Percentiles rank a stretch among this genome's conserved stretches.
phyloP scores from a whole-genome alignment of 2,329 filamentous ascomycete species.

The Pseudocercospora ulei region DNA sequence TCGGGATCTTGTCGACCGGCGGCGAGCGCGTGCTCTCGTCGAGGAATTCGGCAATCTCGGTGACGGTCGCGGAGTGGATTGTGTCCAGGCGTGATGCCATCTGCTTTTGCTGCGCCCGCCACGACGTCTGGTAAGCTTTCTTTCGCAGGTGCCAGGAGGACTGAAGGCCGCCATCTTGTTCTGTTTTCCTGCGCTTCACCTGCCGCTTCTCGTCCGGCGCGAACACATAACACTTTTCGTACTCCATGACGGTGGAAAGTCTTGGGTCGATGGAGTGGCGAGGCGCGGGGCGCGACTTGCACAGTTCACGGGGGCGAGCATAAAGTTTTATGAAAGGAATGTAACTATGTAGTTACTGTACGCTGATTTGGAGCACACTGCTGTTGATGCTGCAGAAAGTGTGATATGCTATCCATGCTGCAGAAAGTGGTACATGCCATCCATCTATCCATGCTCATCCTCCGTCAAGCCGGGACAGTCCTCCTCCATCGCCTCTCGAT shows the following conservation, averaged over 20 bases:
- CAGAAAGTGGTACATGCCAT: background rate
- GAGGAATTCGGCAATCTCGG: constrained; percentile 36
- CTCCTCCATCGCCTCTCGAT: constrained; percentile 55
- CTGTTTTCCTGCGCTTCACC: constrained; percentile 36
- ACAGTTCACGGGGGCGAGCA: too few relatives aligned
- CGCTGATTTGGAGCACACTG: too few relatives aligned
- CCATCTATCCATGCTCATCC: constrained; percentile 60
- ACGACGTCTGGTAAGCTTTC: constrained; percentile 52
- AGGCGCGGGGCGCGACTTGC: background rate
- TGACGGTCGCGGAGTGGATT: constrained; percentile 36
- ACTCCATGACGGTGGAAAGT: constrained; percentile 37
- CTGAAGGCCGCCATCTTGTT: constrained; percentile 32
- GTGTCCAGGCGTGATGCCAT: constrained; percentile 47
- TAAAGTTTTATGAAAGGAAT: too few relatives aligned
- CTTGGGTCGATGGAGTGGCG: background rate
- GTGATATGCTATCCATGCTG: too few relatives aligned
- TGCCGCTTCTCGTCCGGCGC: constrained; percentile 35
- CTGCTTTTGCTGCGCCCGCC: constrained; percentile 54
- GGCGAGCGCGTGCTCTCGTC: constrained; percentile 24
- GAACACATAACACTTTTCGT: constrained; percentile 43
- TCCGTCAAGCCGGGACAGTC: constrained; percentile 81
- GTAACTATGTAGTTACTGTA: too few relatives aligned
- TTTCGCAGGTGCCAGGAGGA: constrained; percentile 45
- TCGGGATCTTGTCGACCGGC: constrained; percentile 14
- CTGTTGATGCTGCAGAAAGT: too few relatives aligned